Conservation (phyloP, 768 basidiomycete genomes). For the Crucibulum laeve region DNA sequence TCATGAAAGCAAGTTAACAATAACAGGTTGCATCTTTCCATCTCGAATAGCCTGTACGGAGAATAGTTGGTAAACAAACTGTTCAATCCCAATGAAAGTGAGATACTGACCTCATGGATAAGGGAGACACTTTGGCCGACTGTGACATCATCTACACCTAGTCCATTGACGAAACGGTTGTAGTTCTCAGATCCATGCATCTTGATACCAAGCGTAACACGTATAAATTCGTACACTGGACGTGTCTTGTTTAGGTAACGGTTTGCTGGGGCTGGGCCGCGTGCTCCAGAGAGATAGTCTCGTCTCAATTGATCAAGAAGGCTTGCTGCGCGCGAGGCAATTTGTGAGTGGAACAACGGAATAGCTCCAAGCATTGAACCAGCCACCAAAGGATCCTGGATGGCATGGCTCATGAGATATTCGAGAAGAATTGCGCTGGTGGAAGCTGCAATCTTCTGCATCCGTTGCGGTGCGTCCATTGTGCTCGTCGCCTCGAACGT, state of each 20-base stretch:
- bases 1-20: conserved; percentile 35
- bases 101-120: conserved; percentile 66
- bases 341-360: conserved; percentile 47
- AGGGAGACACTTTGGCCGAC: conserved; percentile 67
- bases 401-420: conserved; percentile 39
- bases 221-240: conserved; percentile 73
- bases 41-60: conserved; percentile 42
- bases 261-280: conserved; percentile 66
- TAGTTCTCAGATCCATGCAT: conserved; percentile 82
- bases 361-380: conserved; percentile 32
- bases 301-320: conserved; percentile 45
- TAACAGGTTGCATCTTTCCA: conserved; percentile 42
- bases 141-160: conserved; percentile 63
- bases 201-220: conserved; percentile 63
- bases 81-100: background rate
- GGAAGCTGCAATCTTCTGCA: conserved; percentile 67
- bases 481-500: conserved; percentile 62
- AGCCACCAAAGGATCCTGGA: conserved; percentile 23
- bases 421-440: conserved; percentile 62
- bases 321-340: conserved; percentile 42
- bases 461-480: conserved; percentile 67
- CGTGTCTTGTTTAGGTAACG: conserved; percentile 63
- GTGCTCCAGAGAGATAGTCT: conserved; percentile 54
- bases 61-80: background rate
- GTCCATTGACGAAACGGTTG: conserved; percentile 52